Conservation (phyloP, 108 stramenopile species). For the Asterionellopsis glacialis region DNA sequence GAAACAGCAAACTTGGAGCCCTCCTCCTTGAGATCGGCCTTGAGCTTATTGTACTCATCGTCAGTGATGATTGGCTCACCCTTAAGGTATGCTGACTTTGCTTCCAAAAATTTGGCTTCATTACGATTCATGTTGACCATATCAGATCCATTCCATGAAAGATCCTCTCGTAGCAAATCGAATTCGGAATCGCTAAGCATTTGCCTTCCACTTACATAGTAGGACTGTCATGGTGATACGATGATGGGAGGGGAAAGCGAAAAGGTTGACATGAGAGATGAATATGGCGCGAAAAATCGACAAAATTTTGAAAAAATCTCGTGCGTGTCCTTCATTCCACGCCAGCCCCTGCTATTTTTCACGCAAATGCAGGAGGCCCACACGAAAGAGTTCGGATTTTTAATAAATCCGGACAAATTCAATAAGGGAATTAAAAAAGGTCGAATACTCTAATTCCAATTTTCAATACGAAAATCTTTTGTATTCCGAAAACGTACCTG, state of each 20-base stretch:
- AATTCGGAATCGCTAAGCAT: conserved; percentile 86
- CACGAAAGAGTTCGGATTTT: background rate
- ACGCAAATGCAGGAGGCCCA: conserved; percentile 8
- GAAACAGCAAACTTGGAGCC: conserved; percentile 83
- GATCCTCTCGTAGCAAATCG: conserved; percentile 91
- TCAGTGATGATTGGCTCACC: conserved; percentile 81
- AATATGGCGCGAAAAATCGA: background rate
- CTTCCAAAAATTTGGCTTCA: conserved; percentile 82
- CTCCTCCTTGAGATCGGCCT: conserved; percentile 74
- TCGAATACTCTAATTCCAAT: background rate
- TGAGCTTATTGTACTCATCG: conserved; percentile 82
- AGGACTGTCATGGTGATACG: conserved; percentile 33
- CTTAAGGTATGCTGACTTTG: conserved; percentile 86
- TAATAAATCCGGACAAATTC: background rate
- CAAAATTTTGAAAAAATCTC: no score
- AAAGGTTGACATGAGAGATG: background rate
- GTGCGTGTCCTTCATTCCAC: background rate
- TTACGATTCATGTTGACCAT: conserved; percentile 83
- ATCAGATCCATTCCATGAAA: conserved; percentile 80
- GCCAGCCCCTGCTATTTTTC: no score
- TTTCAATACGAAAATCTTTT: background rate
- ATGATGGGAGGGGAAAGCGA: background rate
- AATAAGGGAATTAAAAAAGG: background rate
- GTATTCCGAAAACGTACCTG: conserved; percentile 50
- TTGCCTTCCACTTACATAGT: conserved; percentile 85